A percentile compares a stretch with the other conserved stretches of the same genome.
Conservation (phyloP, 1,139 yeast species). For the Kodamaea ohmeri region DNA sequence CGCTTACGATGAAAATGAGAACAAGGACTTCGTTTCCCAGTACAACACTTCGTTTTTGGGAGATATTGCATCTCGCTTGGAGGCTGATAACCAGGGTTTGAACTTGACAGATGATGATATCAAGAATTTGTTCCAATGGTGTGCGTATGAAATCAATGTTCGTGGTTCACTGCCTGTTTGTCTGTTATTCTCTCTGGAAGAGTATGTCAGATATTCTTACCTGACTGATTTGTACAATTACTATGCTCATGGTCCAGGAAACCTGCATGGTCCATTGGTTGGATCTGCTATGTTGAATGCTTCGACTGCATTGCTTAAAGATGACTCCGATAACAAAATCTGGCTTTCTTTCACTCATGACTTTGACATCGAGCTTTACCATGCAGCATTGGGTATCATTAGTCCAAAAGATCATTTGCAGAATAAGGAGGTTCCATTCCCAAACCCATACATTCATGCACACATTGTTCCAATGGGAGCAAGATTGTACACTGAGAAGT, state of each 20-base stretch:
- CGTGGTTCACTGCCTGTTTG: constrained; percentile 48
- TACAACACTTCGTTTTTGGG: constrained; percentile 29
- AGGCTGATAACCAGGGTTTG: constrained; percentile 40
- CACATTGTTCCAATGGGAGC: constrained; percentile 59
- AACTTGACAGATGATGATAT: constrained; percentile 36
- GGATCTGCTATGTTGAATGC: constrained; percentile 35
- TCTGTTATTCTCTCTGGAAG: constrained; percentile 46
- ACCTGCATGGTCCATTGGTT: constrained; percentile 22
- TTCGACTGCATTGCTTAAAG: constrained; percentile 28
- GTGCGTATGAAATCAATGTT: constrained; percentile 50
- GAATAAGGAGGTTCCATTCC: constrained; percentile 33
- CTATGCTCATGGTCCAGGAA: constrained; percentile 25
- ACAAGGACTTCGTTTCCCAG: constrained; percentile 12
- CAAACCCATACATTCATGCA: constrained; percentile 43
- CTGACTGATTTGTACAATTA: constrained; percentile 40
- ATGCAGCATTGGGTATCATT: constrained; percentile 51
- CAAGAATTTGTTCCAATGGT: constrained; percentile 38
- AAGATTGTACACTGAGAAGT: constrained; percentile 48
- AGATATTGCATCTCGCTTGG: constrained; percentile 41
- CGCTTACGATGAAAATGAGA: constrained; percentile 15
- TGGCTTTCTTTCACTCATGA: constrained; percentile 59
- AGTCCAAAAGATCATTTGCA: constrained; percentile 32
- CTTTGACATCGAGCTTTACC: constrained; percentile 49
- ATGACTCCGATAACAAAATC: constrained; percentile 31
- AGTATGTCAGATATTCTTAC: constrained; percentile 49